Evolutionary conservation across 192 early-diverging fungal species (phyloP), one percentile per base, ranked within the genome.

Genomic region (Paraglomus brasilianum): DNA sequence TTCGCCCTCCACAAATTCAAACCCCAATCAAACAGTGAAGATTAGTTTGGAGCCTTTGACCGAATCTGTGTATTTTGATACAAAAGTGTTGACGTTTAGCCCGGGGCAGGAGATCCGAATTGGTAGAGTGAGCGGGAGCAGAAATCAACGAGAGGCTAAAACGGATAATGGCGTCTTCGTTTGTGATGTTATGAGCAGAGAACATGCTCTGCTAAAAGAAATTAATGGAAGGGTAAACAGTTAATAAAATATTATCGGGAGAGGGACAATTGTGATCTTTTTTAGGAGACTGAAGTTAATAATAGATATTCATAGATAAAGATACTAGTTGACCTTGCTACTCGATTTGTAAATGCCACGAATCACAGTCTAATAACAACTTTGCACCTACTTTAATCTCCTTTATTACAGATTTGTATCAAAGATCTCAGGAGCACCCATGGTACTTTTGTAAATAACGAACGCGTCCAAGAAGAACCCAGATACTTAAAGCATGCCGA

Each of bases 391-490:
- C 13, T 50, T 40, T n/a, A n/a, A n/a, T n/a, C n/a, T n/a, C n/a
- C n/a, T n/a, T n/a, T n/a, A n/a, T 39, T 47, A n/a, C 8, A 69
- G 67, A 69, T 69, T 47, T 41, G 36, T 17, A 69, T 69, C 38
- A 69, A 69, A 58, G 67, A 69, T 47, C 30, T 53, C 22, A 69
- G 49, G 48, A 69, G 67, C 48, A 69, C 67, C 3, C 67, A 69
- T 57, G 67, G 67, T 47, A 69, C 67, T 58, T 69, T 69, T n/a
- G 30, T 69, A 10, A 69, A 69, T 58, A 57, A 14, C 47, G 19
- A 13, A 46, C 22, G 67, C 1, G 14, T 69, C 15, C 53, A 56
- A 0, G 43, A 69, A 40, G 67, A 69, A 30, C 58, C 40, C 22
- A 14, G 36, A 7, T 19, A n/a, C 2, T 69, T 69, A 38, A 57